phyloP scores from a whole-genome alignment of 2,329 filamentous ascomycete species.

The Phyllosticta capitalensis region DNA sequence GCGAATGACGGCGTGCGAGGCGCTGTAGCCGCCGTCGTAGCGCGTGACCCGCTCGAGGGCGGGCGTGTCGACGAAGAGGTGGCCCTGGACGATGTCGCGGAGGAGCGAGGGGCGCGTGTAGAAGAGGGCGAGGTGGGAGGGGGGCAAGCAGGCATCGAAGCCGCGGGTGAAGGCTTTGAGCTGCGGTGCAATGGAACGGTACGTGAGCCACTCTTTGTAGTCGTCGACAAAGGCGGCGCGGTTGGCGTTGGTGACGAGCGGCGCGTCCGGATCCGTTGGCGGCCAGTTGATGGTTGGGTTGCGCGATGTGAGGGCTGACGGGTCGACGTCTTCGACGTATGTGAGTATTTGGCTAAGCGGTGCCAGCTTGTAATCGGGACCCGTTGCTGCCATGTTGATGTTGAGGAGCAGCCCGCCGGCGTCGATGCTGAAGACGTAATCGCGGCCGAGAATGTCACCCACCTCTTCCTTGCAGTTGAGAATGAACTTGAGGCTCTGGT shows the following conservation, averaged over 20 bases:
- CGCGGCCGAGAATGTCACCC: slow-evolving; percentile 71
- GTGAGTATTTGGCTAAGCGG: not conserved
- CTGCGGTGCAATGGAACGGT: slow-evolving; percentile 67
- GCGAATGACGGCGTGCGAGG: slow-evolving; percentile 57
- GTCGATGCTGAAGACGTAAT: slow-evolving; percentile 74
- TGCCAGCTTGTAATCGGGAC: not conserved
- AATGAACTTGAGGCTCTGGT: slow-evolving; percentile 62
- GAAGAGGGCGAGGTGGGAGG: slow-evolving; percentile 51
- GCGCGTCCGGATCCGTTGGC: slow-evolving; percentile 42
- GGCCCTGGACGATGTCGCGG: slow-evolving; percentile 73
- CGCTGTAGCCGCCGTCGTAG: slow-evolving; percentile 71
- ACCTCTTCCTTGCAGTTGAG: slow-evolving; percentile 76
- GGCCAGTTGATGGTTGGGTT: slow-evolving; percentile 7
- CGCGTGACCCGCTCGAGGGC: slow-evolving; percentile 62
- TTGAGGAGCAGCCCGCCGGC: slow-evolving; percentile 44
- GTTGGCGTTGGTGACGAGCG: slow-evolving; percentile 72
- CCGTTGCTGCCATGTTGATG: slow-evolving; percentile 42
- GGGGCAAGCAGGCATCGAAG: slow-evolving; percentile 65
- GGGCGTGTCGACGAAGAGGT: slow-evolving; percentile 66
- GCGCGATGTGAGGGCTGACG: slow-evolving; percentile 12
- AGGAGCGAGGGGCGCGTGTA: slow-evolving; percentile 39
- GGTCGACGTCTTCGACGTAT: not conserved
- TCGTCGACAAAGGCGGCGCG: slow-evolving; percentile 69
- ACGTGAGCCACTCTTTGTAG: slow-evolving; percentile 75
- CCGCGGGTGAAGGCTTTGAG: slow-evolving; percentile 72